These are phyloP conservation scores for Neolentinus lepideus DNA, from an alignment of 1,284 basidiomycete species.

Conservation along the genomic window DNA sequence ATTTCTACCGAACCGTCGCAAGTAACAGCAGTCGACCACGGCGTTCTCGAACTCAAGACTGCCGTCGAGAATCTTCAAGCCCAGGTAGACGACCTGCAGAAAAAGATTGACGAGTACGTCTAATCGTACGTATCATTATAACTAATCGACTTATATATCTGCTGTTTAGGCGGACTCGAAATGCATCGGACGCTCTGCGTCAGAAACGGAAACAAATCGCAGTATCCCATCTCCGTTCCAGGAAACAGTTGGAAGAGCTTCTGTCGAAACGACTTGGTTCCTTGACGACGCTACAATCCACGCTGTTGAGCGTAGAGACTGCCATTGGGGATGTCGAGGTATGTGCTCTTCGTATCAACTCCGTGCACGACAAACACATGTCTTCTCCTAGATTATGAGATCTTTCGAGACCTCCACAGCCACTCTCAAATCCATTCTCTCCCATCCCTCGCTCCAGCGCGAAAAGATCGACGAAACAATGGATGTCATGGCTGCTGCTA, in stretches of 20 bases:
- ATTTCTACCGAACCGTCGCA: conserved; percentile 29
- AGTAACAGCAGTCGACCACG: conserved; percentile 65
- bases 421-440: conserved; percentile 70
- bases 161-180: conserved; percentile 49
- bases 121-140: background rate
- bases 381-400: conserved; percentile 65
- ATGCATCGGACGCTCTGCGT: conserved; percentile 58
- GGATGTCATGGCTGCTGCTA: conserved; percentile 78
- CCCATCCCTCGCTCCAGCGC: conserved; percentile 72
- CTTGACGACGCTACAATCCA: conserved; percentile 67
- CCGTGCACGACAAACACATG: background rate
- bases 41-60: conserved; percentile 68
- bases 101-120: conserved; percentile 60
- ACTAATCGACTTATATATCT: background rate
- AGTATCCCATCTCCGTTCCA: conserved; percentile 67
- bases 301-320: conserved; percentile 78
- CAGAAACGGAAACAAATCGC: conserved; percentile 71
- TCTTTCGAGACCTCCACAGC: conserved; percentile 78
- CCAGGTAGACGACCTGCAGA: conserved; percentile 62
- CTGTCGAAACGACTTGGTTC: conserved; percentile 70
- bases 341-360: conserved; percentile 3
- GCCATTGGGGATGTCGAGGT: conserved; percentile 88
- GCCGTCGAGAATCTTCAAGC: conserved; percentile 58
- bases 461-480: conserved; percentile 81
- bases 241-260: conserved; percentile 77